phyloP scores from a whole-genome alignment of 352 stramenopile species.

The Hyaloperonospora arabidopsidis region DNA sequence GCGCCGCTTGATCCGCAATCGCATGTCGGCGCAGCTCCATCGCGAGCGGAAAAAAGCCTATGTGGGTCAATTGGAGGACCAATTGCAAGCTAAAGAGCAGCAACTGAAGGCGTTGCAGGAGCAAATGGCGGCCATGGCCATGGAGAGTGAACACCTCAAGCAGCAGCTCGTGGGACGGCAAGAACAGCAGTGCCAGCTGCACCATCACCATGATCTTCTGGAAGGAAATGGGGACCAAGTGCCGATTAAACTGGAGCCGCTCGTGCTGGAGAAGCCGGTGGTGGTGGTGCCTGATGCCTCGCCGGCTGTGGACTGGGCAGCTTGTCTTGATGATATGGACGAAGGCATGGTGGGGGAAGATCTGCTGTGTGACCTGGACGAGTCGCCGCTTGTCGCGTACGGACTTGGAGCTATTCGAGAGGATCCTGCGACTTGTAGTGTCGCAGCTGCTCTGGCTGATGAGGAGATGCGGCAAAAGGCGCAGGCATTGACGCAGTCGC shows the following conservation, averaged over 20 bases:
- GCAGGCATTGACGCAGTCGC: conserved; percentile 30
- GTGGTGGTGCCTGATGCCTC: conserved; percentile 24
- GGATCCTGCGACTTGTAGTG: conserved; percentile 18
- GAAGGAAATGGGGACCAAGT: not conserved
- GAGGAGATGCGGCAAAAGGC: conserved; percentile 27
- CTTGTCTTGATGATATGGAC: conserved; percentile 50
- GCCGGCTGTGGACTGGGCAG: conserved; percentile 39
- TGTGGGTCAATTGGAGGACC: conserved; percentile 77
- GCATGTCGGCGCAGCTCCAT: conserved; percentile 84
- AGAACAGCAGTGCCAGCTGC: conserved; percentile 3
- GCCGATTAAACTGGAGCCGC: conserved; percentile 57
- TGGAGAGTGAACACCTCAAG: conserved; percentile 59
- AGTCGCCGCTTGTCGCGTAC: conserved; percentile 42
- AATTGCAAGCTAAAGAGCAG: conserved; percentile 73
- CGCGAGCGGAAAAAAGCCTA: conserved; percentile 86
- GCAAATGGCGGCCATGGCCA: conserved; percentile 60
- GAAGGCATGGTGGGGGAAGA: conserved; percentile 53
- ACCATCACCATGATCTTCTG: too few relatives aligned
- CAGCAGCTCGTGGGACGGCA: conserved; percentile 26
- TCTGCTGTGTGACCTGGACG: conserved; percentile 66
- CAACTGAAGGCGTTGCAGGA: conserved; percentile 71
- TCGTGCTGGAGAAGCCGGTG: conserved; percentile 21
- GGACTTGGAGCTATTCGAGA: conserved; percentile 26
- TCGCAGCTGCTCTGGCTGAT: conserved; percentile 14
- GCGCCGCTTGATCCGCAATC: conserved; percentile 78